Evolutionary conservation across 2,329 filamentous ascomycete species (phyloP), one percentile per base, ranked within the genome.

Genomic region (Fusarium drepaniforme): DNA sequence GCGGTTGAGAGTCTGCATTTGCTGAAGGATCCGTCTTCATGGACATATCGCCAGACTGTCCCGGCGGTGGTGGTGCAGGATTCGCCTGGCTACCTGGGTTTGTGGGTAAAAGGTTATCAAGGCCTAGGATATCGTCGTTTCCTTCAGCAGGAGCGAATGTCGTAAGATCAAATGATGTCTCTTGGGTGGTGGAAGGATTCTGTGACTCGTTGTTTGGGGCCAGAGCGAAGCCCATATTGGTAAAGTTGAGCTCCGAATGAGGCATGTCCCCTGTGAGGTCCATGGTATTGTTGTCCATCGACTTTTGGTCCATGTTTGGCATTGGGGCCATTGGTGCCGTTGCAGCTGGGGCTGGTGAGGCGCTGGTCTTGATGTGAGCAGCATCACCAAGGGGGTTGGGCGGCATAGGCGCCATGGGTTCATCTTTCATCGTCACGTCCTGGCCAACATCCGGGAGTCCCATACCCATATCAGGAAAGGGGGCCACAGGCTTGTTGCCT

Each of bases 391-490:
- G 49, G 8, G 75, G 42, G 6, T 64, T 68, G 44, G 66, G 60
- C n/a, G 71, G 64, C 18, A 75, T 66, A 23, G 62, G 58, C 37
- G 71, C 53, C 4, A 64, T 61, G 16, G 68, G 51, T 37, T 80
- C 79, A 16, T 78, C 72, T 61, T 81, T 81, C 37, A 79, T 65
- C 11, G 53, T 49, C 5, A 68, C 57, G 15, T 75, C 69, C 18
- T 77, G 76, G 8, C 71, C 64, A n/a, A 78, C 46, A 65, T 81
- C 80, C 51, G 83, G 75, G 70, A 84, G 84, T 33, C 83, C 86
- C 81, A 89, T 84, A 33, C 87, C 88, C 88, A 90, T 90, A 72
- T 90, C 87, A 3, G 89, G 87, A 71, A 90, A 87, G 0, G 89
- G 86, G 18, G 89, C 89, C 61, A 88, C 84, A 16, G 87, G 83